phyloP scores from a whole-genome alignment of 768 basidiomycete genomes.

The Tulasnella sp. region DNA sequence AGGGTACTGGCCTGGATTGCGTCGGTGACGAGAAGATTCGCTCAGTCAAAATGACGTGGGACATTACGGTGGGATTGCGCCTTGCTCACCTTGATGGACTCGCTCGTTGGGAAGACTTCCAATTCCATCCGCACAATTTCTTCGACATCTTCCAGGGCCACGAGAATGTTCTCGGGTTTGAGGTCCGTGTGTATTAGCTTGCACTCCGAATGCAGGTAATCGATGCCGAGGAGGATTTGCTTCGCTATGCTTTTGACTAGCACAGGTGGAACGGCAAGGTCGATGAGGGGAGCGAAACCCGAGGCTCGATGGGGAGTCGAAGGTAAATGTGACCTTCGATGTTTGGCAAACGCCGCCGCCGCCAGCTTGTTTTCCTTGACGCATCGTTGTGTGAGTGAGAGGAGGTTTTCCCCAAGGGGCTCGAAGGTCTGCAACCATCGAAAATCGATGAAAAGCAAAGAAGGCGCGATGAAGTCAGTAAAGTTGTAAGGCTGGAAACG shows the following conservation, averaged over 20 bases:
- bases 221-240: conserved; percentile 76
- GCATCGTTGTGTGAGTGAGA: conserved; percentile 23
- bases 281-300: conserved; percentile 21
- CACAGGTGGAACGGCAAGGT: conserved; percentile 54
- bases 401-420: conserved; percentile 31
- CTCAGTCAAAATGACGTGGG: not conserved
- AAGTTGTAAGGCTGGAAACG: conserved; percentile 2
- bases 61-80: not conserved
- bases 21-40: conserved; percentile 2
- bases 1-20: conserved; percentile 7
- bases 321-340: not conserved
- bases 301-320: not conserved
- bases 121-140: conserved; percentile 40
- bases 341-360: not conserved
- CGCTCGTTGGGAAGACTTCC: conserved; percentile 13
- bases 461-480: not conserved
- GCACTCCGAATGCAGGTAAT: conserved; percentile 88
- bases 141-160: conserved; percentile 31
- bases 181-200: conserved; percentile 71
- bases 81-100: conserved; percentile 12
- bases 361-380: conserved; percentile 15
- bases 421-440: conserved; percentile 21
- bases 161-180: conserved; percentile 82
- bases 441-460: not conserved
- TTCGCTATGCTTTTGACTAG: conserved; percentile 77